Evolutionary conservation across 2,329 filamentous ascomycete genomes (phyloP).

Genomic region (Didymella glomerata): DNA sequence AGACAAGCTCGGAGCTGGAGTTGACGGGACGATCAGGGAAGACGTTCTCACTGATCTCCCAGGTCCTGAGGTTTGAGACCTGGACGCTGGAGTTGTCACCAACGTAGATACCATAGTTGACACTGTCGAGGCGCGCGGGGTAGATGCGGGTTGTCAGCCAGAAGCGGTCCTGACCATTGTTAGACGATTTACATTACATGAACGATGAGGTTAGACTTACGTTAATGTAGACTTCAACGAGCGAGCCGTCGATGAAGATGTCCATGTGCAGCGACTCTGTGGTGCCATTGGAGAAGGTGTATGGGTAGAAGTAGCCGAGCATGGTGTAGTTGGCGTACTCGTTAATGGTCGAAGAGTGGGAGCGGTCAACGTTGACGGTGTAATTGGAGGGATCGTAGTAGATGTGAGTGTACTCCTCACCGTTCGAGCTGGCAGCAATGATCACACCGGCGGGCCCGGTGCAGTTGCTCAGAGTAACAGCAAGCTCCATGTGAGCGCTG

Average conservation of each 20-base stretch:
- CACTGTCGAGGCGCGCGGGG: conserved; percentile 55
- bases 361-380: conserved; percentile 57
- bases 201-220: conserved; percentile 25
- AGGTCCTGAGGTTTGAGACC: conserved; percentile 51
- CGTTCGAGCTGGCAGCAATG: conserved; percentile 54
- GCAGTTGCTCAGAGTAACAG: conserved; percentile 50
- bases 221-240: conserved; percentile 59
- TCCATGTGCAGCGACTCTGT: conserved; percentile 54
- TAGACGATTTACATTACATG: conserved; percentile 3
- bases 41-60: conserved; percentile 51
- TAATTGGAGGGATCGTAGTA: conserved; percentile 57
- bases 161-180: conserved; percentile 46
- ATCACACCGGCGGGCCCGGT: conserved; percentile 54
- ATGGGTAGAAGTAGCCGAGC: conserved; percentile 58
- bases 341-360: conserved; percentile 53
- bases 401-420: conserved; percentile 56
- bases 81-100: conserved; percentile 48
- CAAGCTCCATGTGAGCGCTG: conserved; percentile 54
- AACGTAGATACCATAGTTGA: conserved; percentile 55
- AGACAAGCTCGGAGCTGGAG: conserved; percentile 53
- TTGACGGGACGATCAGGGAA: conserved; percentile 55
- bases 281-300: conserved; percentile 49
- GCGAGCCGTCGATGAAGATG: conserved; percentile 58
- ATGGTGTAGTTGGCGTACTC: conserved; percentile 56
- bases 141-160: conserved; percentile 57